These are phyloP conservation scores for Fomitopsis pinicola DNA, from an alignment of 1,284 basidiomycete species.

Conservation along the genomic window DNA sequence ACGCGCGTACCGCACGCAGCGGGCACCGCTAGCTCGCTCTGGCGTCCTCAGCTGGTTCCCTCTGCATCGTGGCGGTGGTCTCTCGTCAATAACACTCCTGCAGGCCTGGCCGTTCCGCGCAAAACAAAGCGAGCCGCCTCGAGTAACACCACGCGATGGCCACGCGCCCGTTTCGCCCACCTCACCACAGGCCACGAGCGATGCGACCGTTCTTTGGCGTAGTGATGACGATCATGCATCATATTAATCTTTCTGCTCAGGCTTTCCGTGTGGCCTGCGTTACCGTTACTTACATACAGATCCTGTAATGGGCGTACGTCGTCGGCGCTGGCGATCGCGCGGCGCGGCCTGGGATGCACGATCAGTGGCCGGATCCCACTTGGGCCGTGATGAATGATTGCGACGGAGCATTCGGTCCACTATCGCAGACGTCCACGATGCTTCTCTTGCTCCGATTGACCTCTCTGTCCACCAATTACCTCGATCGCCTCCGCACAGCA, in stretches of 20 bases:
- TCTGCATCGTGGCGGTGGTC: not conserved
- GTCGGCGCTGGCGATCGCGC: not conserved
- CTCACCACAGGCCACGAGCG: not conserved
- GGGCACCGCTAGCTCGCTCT: not conserved
- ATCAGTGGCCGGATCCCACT: not conserved
- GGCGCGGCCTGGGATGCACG: not conserved
- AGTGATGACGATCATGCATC: not conserved
- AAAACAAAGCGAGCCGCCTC: not conserved
- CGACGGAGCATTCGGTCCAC: not conserved
- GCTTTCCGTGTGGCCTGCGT: not conserved
- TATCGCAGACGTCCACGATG: not conserved
- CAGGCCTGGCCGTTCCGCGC: not conserved
- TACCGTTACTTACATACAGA: slow-evolving; percentile 2
- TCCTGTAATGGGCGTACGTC: not conserved
- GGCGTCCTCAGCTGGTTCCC: not conserved
- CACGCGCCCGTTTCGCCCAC: not conserved
- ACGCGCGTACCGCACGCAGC: not conserved
- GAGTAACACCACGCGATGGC: not conserved
- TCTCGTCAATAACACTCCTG: not conserved
- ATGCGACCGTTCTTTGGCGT: not conserved
- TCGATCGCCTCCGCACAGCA: not conserved
- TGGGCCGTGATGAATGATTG: not conserved
- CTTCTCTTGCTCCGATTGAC: not conserved
- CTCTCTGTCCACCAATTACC: not conserved
- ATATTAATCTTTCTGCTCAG: not conserved